Base-by-base conservation (phyloP, 2,329 filamentous ascomycete species). In the Neofusicoccum kwambonambiense region DNA sequence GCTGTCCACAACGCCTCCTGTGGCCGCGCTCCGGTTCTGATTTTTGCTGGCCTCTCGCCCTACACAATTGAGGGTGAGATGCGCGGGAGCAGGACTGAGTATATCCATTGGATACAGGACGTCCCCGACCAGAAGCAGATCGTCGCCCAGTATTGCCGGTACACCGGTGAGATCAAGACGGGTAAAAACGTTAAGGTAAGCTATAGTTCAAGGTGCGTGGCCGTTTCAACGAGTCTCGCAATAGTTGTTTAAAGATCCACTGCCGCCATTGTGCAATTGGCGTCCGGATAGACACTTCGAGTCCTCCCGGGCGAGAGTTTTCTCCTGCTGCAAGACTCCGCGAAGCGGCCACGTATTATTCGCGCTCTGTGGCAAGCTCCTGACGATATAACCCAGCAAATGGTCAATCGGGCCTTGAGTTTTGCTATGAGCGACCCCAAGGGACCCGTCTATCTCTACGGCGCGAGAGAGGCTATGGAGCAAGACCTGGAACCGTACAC, bases 41-140 rank as follows among this genome's bases (percentile, higher is more conserved):
- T 94, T 64, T 93, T 94, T 70, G 91, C 91, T 1, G 91, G 91
- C 4, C 79, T 93, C 15, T 91, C 88, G 11, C 91, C 91, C 0
- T 91, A 88, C 73, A 93, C 91, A 0, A 83, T 89, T 35, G 90
- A 93, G 70, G 91, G 91, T 15, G 91, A 94, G 76, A 86, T 90
- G 78, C 84, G 89, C 0, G 91, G 91, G 12, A 77, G 75, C 68
- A 69, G 91, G 62, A 93, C 90, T 1, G 91, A 94, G 76, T 93
- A 91, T 74, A 93, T 93, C 69, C 91, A 94, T 75, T 94, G 91
- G 90, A 89, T 93, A 37, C 91, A 94, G 72, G 90, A 94, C 76
- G 89, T 93, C 2, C 90, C 89, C 0, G 90, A 94, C 71, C 91
- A 94, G 75, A 91, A 90, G 75, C 85, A 88, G 71, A 93, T 96